These are phyloP conservation scores for Fusarium caatingaense DNA, from an alignment of 2,329 filamentous ascomycete genomes.

Conservation along the genomic window DNA sequence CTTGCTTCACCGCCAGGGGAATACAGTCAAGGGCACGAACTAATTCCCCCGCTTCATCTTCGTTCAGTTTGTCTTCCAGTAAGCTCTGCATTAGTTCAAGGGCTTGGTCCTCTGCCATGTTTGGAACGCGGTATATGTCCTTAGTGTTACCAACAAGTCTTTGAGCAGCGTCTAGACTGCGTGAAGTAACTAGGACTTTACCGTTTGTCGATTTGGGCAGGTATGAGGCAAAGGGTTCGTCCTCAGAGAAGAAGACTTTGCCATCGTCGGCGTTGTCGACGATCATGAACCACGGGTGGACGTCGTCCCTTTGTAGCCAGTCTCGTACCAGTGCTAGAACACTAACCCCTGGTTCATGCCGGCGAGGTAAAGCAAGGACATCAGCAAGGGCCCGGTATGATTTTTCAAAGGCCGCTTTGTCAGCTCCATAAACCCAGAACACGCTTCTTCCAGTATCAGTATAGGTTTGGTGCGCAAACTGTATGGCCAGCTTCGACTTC, in stretches of 20 bases:
- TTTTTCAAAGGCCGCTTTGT: slow-evolving; percentile 49
- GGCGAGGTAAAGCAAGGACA: slow-evolving; percentile 45
- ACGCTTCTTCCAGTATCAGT: slow-evolving; percentile 47
- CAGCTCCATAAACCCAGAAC: slow-evolving; percentile 55
- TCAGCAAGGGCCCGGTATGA: slow-evolving; percentile 51
- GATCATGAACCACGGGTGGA: slow-evolving; percentile 38
- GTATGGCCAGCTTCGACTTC: slow-evolving; percentile 49
- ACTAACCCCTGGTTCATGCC: slow-evolving; percentile 47
- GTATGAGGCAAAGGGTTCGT: slow-evolving; percentile 11
- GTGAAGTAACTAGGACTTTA: slow-evolving; percentile 35
- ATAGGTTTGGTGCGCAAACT: slow-evolving; percentile 50
- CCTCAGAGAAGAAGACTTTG: neutral
- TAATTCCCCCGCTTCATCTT: slow-evolving; percentile 15
- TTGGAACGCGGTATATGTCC: slow-evolving; percentile 5
- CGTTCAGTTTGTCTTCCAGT: slow-evolving; percentile 2
- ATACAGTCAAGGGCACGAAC: slow-evolving; percentile 42
- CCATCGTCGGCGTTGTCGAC: slow-evolving; percentile 40
- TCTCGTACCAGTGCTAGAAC: slow-evolving; percentile 49
- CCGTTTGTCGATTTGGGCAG: slow-evolving; percentile 29
- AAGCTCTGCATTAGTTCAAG: slow-evolving; percentile 21
- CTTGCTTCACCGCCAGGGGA: slow-evolving; percentile 48
- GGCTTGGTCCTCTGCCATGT: slow-evolving; percentile 29
- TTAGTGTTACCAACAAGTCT: slow-evolving; percentile 7
- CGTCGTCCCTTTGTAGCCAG: slow-evolving; percentile 44
- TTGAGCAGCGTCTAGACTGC: slow-evolving; percentile 17